Evolutionary conservation across 2,329 filamentous ascomycete species (phyloP), one percentile per base, ranked within the genome.

Genomic region (Talaromyces amestolkiae): DNA sequence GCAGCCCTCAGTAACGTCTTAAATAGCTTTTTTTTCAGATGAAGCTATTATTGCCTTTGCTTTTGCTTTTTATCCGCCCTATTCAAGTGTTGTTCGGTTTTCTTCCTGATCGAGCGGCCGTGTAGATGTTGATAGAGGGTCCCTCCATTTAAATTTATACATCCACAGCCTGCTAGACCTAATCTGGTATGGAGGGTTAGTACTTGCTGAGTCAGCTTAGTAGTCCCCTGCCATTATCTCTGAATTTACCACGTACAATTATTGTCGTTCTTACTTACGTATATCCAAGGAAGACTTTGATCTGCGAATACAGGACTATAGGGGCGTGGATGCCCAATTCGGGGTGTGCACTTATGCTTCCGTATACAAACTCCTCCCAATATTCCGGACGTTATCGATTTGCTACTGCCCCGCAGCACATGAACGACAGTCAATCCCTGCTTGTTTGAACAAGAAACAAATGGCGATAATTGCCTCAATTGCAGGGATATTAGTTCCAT

Each of bases 41-140:
- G 49, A 53, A 33, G 24, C 49, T 53, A n/a, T 27, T 10, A 9
- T 33, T 13, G 49, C 24, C 33, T 53, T 31, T 49, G 45, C 45
- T 10, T 53, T 56, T 56, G 51, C n/a, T 39, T 56, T 56, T 39
- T 56, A 39, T 39, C 53, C 53, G 53, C 53, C 53, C 33, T 56
- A 37, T 56, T 56, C 31, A 56, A 56, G 53, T 37, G 33, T 31
- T 24, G n/a, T 11, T 37, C 27, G 31, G 17, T 39, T 37, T 54
- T 56, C 31, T 53, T 33, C 49, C 49, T 33, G 49, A 53, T 53
- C 15, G 49, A 33, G 27, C 24, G 15, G 24, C 13, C 4, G 22
- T 49, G 22, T 17, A 51, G 47, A 53, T n/a, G 24, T n/a, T 31
- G n/a, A 33, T 33, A 53, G 15, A 49, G 24, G 24, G 22, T 24